Percentiles rank a stretch among this genome's conserved stretches.
Evolutionary conservation across 1,139 yeast species (phyloP).

Genomic region (Hanseniaspora gamundiae): DNA sequence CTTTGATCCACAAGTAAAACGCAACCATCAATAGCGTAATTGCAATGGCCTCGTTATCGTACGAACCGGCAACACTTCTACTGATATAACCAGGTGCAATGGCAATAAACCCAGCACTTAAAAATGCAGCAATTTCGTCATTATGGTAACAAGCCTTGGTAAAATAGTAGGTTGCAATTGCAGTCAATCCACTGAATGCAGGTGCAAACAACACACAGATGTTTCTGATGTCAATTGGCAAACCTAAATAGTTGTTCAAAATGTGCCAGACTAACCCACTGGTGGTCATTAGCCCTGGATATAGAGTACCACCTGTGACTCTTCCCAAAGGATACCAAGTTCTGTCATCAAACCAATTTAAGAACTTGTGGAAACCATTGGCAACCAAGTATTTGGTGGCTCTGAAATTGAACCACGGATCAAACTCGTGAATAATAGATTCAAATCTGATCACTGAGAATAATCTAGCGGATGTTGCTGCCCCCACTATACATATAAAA

Average conservation of each 20-base stretch:
- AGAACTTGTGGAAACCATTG: slow-evolving; percentile 76
- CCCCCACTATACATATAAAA: slow-evolving; percentile 66
- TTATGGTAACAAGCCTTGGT: slow-evolving; percentile 67
- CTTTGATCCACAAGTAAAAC: slow-evolving; percentile 90
- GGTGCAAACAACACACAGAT: slow-evolving; percentile 95
- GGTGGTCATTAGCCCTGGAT: slow-evolving; percentile 98
- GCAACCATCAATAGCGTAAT: slow-evolving; percentile 92
- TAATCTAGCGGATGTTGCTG: slow-evolving; percentile 82
- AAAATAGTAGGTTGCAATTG: slow-evolving; percentile 80
- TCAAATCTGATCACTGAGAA: slow-evolving; percentile 79
- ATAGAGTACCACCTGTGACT: slow-evolving; percentile 96
- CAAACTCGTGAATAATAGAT: slow-evolving; percentile 95
- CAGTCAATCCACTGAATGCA: slow-evolving; percentile 88
- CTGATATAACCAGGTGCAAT: slow-evolving; percentile 98
- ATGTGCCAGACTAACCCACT: slow-evolving; percentile 80
- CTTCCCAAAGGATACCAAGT: slow-evolving; percentile 99
- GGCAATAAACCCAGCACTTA: slow-evolving; percentile 91
- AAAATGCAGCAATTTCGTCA: slow-evolving; percentile 76
- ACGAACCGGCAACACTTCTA: slow-evolving; percentile 96
- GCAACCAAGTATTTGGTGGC: slow-evolving; percentile 85
- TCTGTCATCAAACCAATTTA: slow-evolving; percentile 97
- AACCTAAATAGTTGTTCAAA: slow-evolving; percentile 43
- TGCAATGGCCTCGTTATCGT: slow-evolving; percentile 98
- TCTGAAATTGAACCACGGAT: slow-evolving; percentile 96
- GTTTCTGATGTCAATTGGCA: slow-evolving; percentile 91